These are phyloP conservation scores for Dactylellina sp. DNA, from an alignment of 2,329 filamentous ascomycete species.

Conservation along the genomic window DNA sequence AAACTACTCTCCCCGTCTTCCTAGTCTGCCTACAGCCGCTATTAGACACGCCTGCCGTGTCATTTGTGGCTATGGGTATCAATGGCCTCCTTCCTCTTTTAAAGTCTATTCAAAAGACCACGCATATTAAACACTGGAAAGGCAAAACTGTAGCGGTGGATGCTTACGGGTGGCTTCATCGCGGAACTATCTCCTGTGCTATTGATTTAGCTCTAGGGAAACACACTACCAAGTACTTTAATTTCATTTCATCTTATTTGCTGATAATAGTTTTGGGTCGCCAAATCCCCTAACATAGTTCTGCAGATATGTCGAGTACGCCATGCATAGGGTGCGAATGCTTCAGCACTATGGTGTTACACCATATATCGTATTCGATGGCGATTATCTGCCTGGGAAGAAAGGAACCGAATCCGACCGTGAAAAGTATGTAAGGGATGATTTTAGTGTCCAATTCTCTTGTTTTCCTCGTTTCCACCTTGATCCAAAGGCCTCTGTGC, in stretches of 20 bases:
- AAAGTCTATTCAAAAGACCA: constrained; percentile 94
- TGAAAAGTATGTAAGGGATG: constrained; percentile 47
- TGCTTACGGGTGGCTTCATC: constrained; percentile 97
- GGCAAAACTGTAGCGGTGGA: constrained; percentile 95
- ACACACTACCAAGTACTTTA: constrained; percentile 90
- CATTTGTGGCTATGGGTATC: constrained; percentile 62
- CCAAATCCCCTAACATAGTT: constrained; percentile 36
- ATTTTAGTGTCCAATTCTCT: not conserved
- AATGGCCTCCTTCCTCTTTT: constrained; percentile 84
- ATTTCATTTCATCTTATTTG: constrained; percentile 56
- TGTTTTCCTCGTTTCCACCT: not conserved
- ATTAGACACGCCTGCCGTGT: too few relatives aligned
- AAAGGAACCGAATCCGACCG: constrained; percentile 81
- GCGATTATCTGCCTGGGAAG: constrained; percentile 94
- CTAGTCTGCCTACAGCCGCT: too few relatives aligned
- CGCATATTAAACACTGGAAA: constrained; percentile 83
- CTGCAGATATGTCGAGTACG: constrained; percentile 84
- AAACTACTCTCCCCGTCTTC: too few relatives aligned
- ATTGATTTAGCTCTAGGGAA: constrained; percentile 89
- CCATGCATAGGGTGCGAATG: constrained; percentile 92
- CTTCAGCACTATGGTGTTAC: constrained; percentile 90
- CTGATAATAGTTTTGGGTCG: not conserved
- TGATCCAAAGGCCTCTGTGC: not conserved
- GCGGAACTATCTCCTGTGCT: constrained; percentile 88
- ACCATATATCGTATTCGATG: constrained; percentile 97